These are phyloP conservation scores for Plasmodium coatneyi DNA, from an alignment of 169 alveolate genomes.

Conservation along the genomic window DNA sequence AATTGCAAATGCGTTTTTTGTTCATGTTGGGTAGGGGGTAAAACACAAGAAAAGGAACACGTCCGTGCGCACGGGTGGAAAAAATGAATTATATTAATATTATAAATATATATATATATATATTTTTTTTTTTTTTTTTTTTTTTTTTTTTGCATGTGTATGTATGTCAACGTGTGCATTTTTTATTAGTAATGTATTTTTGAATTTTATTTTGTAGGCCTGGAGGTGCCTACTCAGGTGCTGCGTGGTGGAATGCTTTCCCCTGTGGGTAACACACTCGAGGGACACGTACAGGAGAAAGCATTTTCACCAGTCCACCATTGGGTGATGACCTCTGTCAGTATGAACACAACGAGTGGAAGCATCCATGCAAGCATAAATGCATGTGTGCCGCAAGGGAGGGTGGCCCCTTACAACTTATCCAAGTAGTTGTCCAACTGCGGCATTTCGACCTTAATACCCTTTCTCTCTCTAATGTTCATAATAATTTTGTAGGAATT, in stretches of 20 bases:
- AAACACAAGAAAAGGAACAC: not conserved
- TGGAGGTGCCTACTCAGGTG: not conserved
- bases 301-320: not conserved
- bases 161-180: not conserved
- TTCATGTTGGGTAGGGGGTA: not conserved
- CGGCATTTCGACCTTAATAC: conserved; percentile 97
- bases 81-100: not conserved
- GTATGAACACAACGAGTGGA: not conserved
- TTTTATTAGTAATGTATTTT: not conserved
- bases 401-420: conserved; percentile 90
- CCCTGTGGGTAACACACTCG: not conserved
- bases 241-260: not conserved
- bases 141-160: not conserved
- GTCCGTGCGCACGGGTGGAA: not conserved
- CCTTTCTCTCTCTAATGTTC: conserved; percentile 97
- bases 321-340: not conserved
- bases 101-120: not conserved
- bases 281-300: not conserved
- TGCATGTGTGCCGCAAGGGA: not conserved
- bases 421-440: conserved; percentile 96
- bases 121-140: not conserved
- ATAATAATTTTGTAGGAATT: conserved; percentile 94
- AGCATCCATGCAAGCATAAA: not conserved
- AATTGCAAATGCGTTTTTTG: not conserved
- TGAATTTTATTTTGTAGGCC: not conserved